These are phyloP conservation scores for Iris pallida DNA, from an alignment of 116 monocot genomes.

Conservation along the genomic window DNA sequence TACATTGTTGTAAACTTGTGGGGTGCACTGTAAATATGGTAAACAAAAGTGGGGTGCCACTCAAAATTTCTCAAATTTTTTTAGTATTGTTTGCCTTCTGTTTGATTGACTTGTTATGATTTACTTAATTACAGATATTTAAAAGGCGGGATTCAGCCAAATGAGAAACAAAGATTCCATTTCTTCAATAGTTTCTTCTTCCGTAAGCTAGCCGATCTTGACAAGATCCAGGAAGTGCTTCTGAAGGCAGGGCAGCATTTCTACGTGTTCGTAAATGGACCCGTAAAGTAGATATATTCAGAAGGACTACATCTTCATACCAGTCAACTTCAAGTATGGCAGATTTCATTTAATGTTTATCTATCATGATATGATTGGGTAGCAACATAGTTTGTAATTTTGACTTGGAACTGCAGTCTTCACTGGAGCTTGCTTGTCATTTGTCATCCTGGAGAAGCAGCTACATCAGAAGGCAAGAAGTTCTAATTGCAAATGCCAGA, in stretches of 20 bases:
- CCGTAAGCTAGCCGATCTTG: slow-evolving; percentile 89
- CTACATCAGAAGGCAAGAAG: slow-evolving; percentile 32
- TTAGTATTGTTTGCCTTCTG: too few species aligned
- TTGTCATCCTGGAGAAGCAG: slow-evolving; percentile 83
- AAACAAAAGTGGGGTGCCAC: too few species aligned
- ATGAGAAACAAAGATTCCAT: slow-evolving; percentile 55
- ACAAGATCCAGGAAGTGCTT: slow-evolving; percentile 63
- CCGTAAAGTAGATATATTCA: slow-evolving; percentile 86
- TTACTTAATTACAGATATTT: slow-evolving; percentile 58
- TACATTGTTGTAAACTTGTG: too few species aligned
- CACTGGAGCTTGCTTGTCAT: slow-evolving; percentile 92
- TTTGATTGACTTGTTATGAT: not conserved
- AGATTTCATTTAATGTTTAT: not conserved
- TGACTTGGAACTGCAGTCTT: slow-evolving; percentile 35
- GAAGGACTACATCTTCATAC: slow-evolving; percentile 91
- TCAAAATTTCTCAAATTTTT: too few species aligned
- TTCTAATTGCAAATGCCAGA: not conserved
- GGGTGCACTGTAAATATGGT: too few species aligned
- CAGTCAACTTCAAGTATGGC: slow-evolving; percentile 95
- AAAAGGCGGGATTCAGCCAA: slow-evolving; percentile 51
- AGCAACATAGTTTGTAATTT: not conserved
- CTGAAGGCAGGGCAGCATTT: slow-evolving; percentile 84
- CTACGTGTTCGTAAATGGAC: slow-evolving; percentile 97
- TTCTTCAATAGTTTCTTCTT: slow-evolving; percentile 99
- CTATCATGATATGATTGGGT: not conserved